Base-by-base conservation (phyloP, 441 rosid genomes). In the Macaranga tanarius region DNA sequence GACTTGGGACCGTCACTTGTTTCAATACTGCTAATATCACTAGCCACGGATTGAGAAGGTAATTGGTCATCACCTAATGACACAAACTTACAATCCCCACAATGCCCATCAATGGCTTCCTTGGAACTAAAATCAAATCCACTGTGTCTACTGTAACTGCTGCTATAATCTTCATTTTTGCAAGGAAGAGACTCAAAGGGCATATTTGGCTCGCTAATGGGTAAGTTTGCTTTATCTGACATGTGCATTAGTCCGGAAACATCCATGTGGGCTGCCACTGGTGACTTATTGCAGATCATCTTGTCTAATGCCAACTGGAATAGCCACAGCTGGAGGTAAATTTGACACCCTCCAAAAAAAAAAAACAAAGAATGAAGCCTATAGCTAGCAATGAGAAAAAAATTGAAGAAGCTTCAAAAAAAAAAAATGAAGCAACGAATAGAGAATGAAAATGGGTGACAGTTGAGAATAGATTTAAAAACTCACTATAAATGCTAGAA, bases 281-380 rank as follows among this genome's bases (percentile, higher is more conserved):
- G 71, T 28, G 81, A 60, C 76, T 72, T 79, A 72, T 78, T 79
- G 70, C 80, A 79, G 48, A 66, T 73, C 60, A 81, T 74, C 71
- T 70, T 80, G 71, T 78, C 88, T 59, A 80, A 28, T 71, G 72
- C 83, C 73, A 83, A 84, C 75, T 67, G 87, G 87, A 76, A 82
- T 78, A 28, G 72, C 62, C 62, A 81, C 80, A 52, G 74, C 81
- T 51, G 80, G 22, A 82, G 86, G 75, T 83, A 85, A 76, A 80
- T 28, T 28, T 28, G 31, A 28, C 1, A 28, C 31, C 31, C 31
- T 28, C 31, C 31, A 28, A 28, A 28, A 3, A 3, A 28, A 28
- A 28, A 3, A 28, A n/a, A n/a, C n/a, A 28, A 28, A 28, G 31
- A 28, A 28, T 3, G 3, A 28, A 28, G 31, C 31, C 31, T 28